Evolutionary conservation across 2,329 filamentous ascomycete genomes (phyloP).

Genomic region (Trichophyton benhamiae): DNA sequence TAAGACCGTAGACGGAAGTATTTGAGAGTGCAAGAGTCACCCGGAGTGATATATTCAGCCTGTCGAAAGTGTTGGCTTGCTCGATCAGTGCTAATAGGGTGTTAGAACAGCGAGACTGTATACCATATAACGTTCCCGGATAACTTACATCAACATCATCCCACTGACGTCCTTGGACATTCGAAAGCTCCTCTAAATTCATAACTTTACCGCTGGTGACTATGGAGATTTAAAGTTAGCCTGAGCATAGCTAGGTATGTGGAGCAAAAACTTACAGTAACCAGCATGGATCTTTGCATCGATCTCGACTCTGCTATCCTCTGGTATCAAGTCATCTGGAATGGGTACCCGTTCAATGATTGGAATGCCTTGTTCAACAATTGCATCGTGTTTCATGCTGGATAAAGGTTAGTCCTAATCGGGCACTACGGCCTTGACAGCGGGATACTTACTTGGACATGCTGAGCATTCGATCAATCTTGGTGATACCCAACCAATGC

Average conservation of each 20-base stretch:
- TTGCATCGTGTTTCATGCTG: conserved; percentile 41
- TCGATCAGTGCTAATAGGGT: conserved; percentile 8
- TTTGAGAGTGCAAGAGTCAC: background rate
- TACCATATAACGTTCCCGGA: background rate
- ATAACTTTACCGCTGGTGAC: conserved; percentile 78
- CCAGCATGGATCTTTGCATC: conserved; percentile 95
- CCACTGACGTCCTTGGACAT: conserved; percentile 78
- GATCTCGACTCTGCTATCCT: conserved; percentile 93
- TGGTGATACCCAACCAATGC: conserved; percentile 95
- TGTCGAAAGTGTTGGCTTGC: background rate
- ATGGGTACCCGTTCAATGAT: conserved; percentile 86
- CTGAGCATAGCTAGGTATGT: background rate
- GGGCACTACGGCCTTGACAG: background rate
- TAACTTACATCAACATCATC: conserved; percentile 42
- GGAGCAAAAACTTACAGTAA: conserved; percentile 33
- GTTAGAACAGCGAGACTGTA: background rate
- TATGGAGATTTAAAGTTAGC: conserved; percentile 21
- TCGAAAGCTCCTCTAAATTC: conserved; percentile 65
- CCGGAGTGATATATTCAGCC: background rate
- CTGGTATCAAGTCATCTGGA: conserved; percentile 85
- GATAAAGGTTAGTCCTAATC: background rate
- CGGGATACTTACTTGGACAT: conserved; percentile 68
- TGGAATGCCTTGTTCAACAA: conserved; percentile 45
- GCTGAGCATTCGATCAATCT: conserved; percentile 96
- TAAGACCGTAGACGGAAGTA: background rate